Base-by-base conservation (phyloP, 768 basidiomycete species). In the Lactarius evosmus region DNA sequence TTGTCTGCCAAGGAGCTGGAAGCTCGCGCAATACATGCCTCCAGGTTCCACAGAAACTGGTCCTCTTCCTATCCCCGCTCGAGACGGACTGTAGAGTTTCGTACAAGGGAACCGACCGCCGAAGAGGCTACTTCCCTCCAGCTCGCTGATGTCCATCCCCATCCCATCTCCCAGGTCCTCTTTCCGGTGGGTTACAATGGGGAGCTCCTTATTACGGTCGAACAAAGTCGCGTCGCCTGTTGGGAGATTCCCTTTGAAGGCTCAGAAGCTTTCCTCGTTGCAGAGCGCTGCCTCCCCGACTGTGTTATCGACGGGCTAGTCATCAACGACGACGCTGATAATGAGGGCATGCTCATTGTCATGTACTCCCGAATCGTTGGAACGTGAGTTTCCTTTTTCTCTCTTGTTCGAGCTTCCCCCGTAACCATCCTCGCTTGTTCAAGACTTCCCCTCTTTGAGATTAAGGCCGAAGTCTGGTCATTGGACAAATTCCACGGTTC, bases 231-330 rank as follows among this genome's bases (percentile, higher is more conserved):
- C 33, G 67, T 76, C 27, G 69, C 70, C 12, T 75, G 74, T 67
- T 77, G 75, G 75, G 75, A 77, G 65, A 66, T 77, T 8, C 74
- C 75, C 9, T 70, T 75, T 2, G 72, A 72, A 19, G 72, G 75
- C 32, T 70, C 72, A 17, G 70, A 71, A 44, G 74, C 73, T 51
- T 75, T 73, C 59, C 66, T 69, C 4, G 65, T 76, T 19, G 75
- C 75, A 41, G 73, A 74, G 53, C 72, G 70, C 66, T 46, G 54
- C 16, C 60, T 70, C 25, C 40, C 49, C 11, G 30, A 58, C 17
- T 50, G 51, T 3, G 41, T 46, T 53, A 69, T 75, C n/a, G 70
- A 73, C 34, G 70, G 73, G 44, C 38, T 76, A 2, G 60, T 73
- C 33, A 59, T 71, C 40, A 76, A 75, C 46, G 69, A 74, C 7